Percentiles rank a stretch among this genome's conserved stretches.
These are phyloP conservation scores for Boletellus sp. DNA, from an alignment of 768 basidiomycete species.

Conservation along the genomic window DNA sequence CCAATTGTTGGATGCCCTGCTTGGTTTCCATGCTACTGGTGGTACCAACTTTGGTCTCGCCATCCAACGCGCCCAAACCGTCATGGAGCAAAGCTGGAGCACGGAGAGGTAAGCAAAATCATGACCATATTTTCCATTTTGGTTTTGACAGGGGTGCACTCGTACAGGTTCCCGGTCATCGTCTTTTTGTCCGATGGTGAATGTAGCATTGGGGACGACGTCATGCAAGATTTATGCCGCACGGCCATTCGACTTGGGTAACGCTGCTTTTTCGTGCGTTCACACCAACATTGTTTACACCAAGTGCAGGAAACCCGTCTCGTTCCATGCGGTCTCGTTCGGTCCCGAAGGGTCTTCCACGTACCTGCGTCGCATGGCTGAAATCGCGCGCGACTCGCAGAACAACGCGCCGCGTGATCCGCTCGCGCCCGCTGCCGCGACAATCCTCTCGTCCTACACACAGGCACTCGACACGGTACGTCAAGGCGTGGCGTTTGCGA, in stretches of 20 bases:
- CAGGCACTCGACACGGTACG: slow-evolving; percentile 50
- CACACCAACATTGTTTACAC: no score
- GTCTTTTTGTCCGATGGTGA: slow-evolving; percentile 49
- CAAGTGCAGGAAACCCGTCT: slow-evolving; percentile 45
- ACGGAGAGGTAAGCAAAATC: slow-evolving; percentile 41
- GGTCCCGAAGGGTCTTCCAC: slow-evolving; percentile 31
- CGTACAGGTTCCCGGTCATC: slow-evolving; percentile 27
- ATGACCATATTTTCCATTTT: not conserved
- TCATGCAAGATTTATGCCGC: slow-evolving; percentile 40
- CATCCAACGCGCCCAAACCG: slow-evolving; percentile 29
- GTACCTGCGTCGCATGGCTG: slow-evolving; percentile 46
- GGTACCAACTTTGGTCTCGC: slow-evolving; percentile 47
- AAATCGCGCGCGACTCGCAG: slow-evolving; percentile 48
- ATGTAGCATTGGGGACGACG: slow-evolving; percentile 35
- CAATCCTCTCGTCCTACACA: slow-evolving; percentile 44
- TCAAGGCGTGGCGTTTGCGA: no score
- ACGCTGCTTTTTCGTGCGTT: no score
- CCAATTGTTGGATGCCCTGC: slow-evolving; percentile 38
- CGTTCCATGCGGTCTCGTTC: slow-evolving; percentile 59
- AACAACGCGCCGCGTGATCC: slow-evolving; percentile 41
- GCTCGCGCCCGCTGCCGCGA: slow-evolving; percentile 29
- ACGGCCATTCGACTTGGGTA: slow-evolving; percentile 45
- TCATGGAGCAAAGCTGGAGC: slow-evolving; percentile 49
- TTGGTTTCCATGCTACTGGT: slow-evolving; percentile 28
- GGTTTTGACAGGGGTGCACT: not conserved